Conservation (phyloP, 164 flowering plant species). For the Piper longum region DNA sequence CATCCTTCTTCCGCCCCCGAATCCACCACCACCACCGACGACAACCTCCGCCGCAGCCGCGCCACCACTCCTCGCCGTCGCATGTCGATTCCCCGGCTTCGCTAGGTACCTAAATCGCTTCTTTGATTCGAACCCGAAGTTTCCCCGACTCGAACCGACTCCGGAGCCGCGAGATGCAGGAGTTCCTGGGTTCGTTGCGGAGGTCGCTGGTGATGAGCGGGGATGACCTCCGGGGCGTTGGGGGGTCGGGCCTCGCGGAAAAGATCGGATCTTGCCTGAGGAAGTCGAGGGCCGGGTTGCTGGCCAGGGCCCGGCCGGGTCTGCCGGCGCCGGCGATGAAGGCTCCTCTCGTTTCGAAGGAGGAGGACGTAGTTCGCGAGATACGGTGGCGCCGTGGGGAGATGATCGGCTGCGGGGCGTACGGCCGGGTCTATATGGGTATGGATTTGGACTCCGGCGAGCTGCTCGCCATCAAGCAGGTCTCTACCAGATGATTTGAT, state of each 20-base stretch:
- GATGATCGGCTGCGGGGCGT: slow-evolving; percentile 91
- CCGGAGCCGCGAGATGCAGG: slow-evolving; percentile 31
- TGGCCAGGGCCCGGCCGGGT: slow-evolving; percentile 25
- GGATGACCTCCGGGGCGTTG: slow-evolving; percentile 21
- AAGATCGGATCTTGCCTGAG: slow-evolving; percentile 65
- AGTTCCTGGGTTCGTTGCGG: slow-evolving; percentile 65
- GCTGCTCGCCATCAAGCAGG: slow-evolving; percentile 95
- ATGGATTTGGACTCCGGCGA: slow-evolving; percentile 98
- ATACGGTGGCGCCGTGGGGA: slow-evolving; percentile 95
- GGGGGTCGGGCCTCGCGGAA: slow-evolving; percentile 35
- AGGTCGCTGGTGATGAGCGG: slow-evolving; percentile 48
- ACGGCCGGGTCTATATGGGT: slow-evolving; percentile 93
- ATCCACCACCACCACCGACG: too few species aligned
- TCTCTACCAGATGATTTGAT: background rate
- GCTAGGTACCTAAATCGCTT: too few species aligned
- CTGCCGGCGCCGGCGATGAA: slow-evolving; percentile 22
- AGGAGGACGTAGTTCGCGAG: slow-evolving; percentile 14
- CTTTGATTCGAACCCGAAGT: too few species aligned
- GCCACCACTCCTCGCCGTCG: too few species aligned
- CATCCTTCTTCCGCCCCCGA: too few species aligned
- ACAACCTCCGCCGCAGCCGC: too few species aligned
- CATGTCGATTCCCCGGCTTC: too few species aligned
- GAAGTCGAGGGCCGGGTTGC: slow-evolving; percentile 62
- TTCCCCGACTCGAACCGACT: too few species aligned
- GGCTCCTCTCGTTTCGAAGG: slow-evolving; percentile 4